Evolutionary conservation across 1,284 basidiomycete genomes (phyloP).

Genomic region (Naganishia sp.): DNA sequence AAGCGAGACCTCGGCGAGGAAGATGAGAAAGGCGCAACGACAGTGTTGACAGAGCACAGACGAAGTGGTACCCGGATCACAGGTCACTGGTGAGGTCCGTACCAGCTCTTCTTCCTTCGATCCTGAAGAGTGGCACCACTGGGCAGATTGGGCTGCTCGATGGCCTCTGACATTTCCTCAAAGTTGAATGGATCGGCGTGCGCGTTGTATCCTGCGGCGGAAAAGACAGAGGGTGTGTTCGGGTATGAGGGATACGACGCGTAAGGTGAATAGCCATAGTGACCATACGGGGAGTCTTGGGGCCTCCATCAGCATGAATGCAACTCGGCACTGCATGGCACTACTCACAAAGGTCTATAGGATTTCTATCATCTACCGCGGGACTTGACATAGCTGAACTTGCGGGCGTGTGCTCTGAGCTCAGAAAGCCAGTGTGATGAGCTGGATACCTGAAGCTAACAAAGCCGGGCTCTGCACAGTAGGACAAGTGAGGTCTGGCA

Average conservation of each 20-base stretch:
- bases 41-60: too few species aligned
- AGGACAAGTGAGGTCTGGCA: neutral
- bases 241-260: conserved; percentile 9
- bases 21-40: too few species aligned
- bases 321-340: neutral
- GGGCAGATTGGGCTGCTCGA: neutral
- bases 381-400: conserved; percentile 18
- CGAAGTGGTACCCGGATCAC: too few species aligned
- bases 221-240: conserved; percentile 15
- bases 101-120: conserved; percentile 26
- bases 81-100: conserved; percentile 17
- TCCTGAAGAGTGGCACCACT: conserved; percentile 2
- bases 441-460: conserved; percentile 13
- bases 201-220: conserved; percentile 20
- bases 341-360: conserved; percentile 15
- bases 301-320: neutral
- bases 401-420: conserved; percentile 10
- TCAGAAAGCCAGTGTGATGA: neutral
- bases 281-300: conserved; percentile 9
- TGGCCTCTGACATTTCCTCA: conserved; percentile 16
- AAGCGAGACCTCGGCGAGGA: too few species aligned
- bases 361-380: conserved; percentile 2
- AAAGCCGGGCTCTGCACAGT: neutral
- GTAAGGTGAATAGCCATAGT: conserved; percentile 16
- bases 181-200: conserved; percentile 17